Evolutionary conservation across 2,329 filamentous ascomycete species (phyloP).

Genomic region (Xylaria sp.): DNA sequence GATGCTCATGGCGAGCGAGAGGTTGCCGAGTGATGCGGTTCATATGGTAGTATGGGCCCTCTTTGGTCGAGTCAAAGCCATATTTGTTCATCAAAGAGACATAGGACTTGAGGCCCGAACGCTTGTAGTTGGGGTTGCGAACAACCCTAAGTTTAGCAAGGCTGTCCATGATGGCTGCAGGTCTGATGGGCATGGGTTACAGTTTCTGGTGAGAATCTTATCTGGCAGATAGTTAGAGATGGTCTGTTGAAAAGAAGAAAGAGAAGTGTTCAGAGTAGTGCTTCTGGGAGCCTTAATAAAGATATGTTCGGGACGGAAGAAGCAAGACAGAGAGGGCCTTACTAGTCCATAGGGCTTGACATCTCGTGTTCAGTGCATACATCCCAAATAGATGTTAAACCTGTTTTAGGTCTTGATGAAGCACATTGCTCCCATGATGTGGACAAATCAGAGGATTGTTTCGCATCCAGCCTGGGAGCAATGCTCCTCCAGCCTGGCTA

Average conservation of each 20-base stretch:
- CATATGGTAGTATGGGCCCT: conserved; percentile 69
- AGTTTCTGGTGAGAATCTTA: neutral
- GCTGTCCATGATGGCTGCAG: conserved; percentile 38
- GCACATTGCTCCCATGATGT: conserved; percentile 15
- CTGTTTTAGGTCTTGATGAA: conserved; percentile 24
- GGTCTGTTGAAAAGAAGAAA: neutral
- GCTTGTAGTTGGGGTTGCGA: conserved; percentile 69
- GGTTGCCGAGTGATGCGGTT: conserved; percentile 61
- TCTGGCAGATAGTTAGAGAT: neutral
- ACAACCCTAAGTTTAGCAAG: conserved; percentile 61
- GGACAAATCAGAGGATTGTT: conserved; percentile 23
- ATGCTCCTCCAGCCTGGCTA: conserved; percentile 24
- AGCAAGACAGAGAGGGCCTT: neutral
- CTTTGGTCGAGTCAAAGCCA: conserved; percentile 69
- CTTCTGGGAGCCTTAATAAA: conserved; percentile 1
- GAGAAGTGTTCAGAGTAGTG: neutral
- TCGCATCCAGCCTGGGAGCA: conserved; percentile 23
- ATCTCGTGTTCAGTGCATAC: neutral
- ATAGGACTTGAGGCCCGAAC: conserved; percentile 71
- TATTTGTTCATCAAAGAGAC: conserved; percentile 70
- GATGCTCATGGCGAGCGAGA: conserved; percentile 52
- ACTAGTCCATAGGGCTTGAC: conserved; percentile 6
- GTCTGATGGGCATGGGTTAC: conserved; percentile 29
- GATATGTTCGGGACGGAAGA: conserved; percentile 6
- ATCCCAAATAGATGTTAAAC: conserved; percentile 14